Evolutionary conservation across 2,329 filamentous ascomycete genomes (phyloP), one percentile per base, ranked within the genome.

Genomic region (Pestalotiopsis sp.): DNA sequence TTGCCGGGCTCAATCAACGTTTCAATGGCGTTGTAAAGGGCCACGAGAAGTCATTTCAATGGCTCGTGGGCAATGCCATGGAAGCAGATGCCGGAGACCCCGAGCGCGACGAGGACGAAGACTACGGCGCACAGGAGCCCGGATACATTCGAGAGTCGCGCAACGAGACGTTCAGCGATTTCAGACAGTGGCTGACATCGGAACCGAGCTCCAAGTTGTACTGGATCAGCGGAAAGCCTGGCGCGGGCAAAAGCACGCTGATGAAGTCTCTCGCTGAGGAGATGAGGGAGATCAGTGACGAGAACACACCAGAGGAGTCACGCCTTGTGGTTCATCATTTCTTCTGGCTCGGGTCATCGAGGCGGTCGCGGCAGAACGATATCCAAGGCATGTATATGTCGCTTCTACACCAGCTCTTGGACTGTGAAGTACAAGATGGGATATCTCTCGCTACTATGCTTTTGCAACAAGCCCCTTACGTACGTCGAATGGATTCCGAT

Each of bases 41-140:
- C n/a, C 52, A 58, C n/a, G 25, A 58, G n/a, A 58, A 58, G n/a
- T 58, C 52, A 58, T 58, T 58, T 58, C 52, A 27, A 25, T 58
- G 52, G 52, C 52, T 58, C 25, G 1, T 58, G n/a, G 52, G 52
- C 6, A 27, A 58, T 58, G 2, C 52, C 52, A 2, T 58, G n/a
- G n/a, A 20, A 58, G 5, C 52, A 58, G 52, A 12, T n/a, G n/a
- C 52, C 25, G 11, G n/a, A 12, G 4, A 14, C 39, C 3, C 12
- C 11, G 39, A 45, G 39, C 39, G 17, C 39, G 39, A 45, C 12
- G 2, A 45, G 39, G 39, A n/a, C n/a, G n/a, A n/a, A n/a, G n/a
- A n/a, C n/a, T n/a, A n/a, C n/a, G n/a, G n/a, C n/a, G n/a, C n/a
- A n/a, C n/a, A 25, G n/a, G 52, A 58, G 52, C 52, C 52, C 25